phyloP scores from a whole-genome alignment of 2,329 filamentous ascomycete genomes.

The Microthyrium microscopicum region DNA sequence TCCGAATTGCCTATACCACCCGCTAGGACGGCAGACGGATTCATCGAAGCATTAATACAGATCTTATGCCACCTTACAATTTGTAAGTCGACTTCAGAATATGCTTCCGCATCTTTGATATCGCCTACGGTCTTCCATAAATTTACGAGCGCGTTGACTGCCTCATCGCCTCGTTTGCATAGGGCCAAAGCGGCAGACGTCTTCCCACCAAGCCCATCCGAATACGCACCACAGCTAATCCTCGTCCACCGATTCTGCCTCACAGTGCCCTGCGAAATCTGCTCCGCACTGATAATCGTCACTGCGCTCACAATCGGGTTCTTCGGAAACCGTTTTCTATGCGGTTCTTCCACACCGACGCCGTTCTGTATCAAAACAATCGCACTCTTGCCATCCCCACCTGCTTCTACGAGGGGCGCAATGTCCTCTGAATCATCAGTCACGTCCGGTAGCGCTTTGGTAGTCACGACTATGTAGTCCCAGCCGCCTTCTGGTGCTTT shows the following conservation, averaged over 20 bases:
- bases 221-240: slow-evolving; percentile 52
- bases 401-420: slow-evolving; percentile 36
- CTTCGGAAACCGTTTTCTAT: slow-evolving; percentile 32
- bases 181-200: slow-evolving; percentile 13
- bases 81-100: slow-evolving; percentile 50
- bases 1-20: slow-evolving; percentile 47
- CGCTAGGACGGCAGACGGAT: slow-evolving; percentile 52
- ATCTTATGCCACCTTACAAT: slow-evolving; percentile 61
- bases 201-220: slow-evolving; percentile 28
- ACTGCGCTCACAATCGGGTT: slow-evolving; percentile 51
- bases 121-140: slow-evolving; percentile 41
- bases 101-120: slow-evolving; percentile 47
- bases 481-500: slow-evolving; percentile 22
- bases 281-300: slow-evolving; percentile 52
- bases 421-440: slow-evolving; percentile 43
- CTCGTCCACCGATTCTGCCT: slow-evolving; percentile 59
- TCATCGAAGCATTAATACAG: slow-evolving; percentile 61
- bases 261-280: slow-evolving; percentile 44
- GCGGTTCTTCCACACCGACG: slow-evolving; percentile 43
- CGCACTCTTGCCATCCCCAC: slow-evolving; percentile 25
- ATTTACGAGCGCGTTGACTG: slow-evolving; percentile 34
- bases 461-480: slow-evolving; percentile 42
- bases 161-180: slow-evolving; percentile 22
- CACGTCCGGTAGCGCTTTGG: slow-evolving; percentile 43
- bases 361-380: slow-evolving; percentile 47